Base-by-base conservation (phyloP, 495 filamentous ascomycete species). In the Neurospora terricola region DNA sequence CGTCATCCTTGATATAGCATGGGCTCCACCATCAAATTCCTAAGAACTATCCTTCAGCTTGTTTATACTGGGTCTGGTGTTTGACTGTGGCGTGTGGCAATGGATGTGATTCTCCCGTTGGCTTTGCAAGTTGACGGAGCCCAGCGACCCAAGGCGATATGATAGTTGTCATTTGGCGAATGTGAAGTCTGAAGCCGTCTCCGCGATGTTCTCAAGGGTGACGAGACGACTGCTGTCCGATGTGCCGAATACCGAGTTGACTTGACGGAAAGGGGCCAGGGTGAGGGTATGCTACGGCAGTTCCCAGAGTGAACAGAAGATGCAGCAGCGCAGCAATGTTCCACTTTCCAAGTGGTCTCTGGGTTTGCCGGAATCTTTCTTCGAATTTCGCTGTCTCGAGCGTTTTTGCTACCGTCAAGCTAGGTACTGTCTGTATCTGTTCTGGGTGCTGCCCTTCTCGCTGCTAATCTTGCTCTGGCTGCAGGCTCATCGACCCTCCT, bases 391-490 rank as follows among this genome's bases (percentile, higher is more conserved):
- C 80, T 84, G 80, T 82, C 83, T 86, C 82, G 81, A 82, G 82
- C 83, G 82, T 84, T 86, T 62, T 62, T 87, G 85, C 87, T 88
- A 88, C 87, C 86, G 86, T 85, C 80, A 87, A 87, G 87, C 87
- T 88, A 88, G 84, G 82, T 82, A 80, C 79, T 81, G 75, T 75
- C 77, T 78, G 54, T 62, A 62, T 62, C 54, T 62, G 68, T 74
- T 73, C 78, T 76, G 79, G 76, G 68, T 80, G 76, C 74, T 79
- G 83, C 83, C 82, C 85, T 86, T 86, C 82, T 83, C 83, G 85
- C 85, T 82, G 81, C 82, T 79, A 84, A 76, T 83, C 80, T 85
- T 77, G 72, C 74, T 76, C 76, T 79, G 73, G 77, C 71, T 69
- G 45, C 72, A 71, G 34, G 70, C 48, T 37, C 27, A 27, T 34